Evolutionary conservation across 164 flowering plant species (phyloP).

Genomic region (Houttuynia cordata): DNA sequence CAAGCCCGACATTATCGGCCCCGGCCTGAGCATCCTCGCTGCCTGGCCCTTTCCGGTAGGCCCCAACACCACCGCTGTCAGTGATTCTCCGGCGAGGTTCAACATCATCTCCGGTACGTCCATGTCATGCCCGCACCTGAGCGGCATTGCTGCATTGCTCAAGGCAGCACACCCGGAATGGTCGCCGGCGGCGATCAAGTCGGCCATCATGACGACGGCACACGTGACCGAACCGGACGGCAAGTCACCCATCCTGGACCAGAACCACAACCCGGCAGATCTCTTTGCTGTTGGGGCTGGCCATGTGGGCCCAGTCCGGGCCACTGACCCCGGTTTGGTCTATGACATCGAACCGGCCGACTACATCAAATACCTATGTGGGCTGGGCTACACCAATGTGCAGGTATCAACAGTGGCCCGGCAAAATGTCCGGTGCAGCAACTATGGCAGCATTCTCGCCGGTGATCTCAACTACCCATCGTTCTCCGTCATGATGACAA

Average conservation of each 20-base stretch:
- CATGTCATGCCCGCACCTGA: constrained; percentile 71
- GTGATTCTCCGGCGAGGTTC: constrained; percentile 36
- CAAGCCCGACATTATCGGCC: constrained; percentile 64
- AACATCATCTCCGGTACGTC: constrained; percentile 62
- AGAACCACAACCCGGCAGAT: constrained; percentile 27
- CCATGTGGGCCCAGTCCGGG: constrained; percentile 38
- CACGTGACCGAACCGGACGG: background rate
- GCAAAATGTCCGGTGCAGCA: constrained; percentile 29
- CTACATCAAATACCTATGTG: constrained; percentile 48
- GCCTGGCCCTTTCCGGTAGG: constrained; percentile 54
- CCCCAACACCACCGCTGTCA: constrained; percentile 22
- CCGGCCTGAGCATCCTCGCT: constrained; percentile 54
- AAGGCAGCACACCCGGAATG: constrained; percentile 66
- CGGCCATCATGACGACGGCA: constrained; percentile 79
- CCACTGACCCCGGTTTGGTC: constrained; percentile 69
- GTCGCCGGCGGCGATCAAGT: constrained; percentile 62
- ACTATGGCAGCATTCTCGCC: constrained; percentile 27
- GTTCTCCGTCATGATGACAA: constrained; percentile 26
- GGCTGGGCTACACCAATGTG: constrained; percentile 38
- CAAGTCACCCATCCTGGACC: background rate
- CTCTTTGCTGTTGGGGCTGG: constrained; percentile 63
- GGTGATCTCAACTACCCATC: constrained; percentile 65
- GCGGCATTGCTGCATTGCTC: constrained; percentile 67
- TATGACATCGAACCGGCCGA: constrained; percentile 42
- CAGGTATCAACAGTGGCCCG: constrained; percentile 48